Percentiles rank a stretch among this genome's conserved stretches.
These are phyloP conservation scores for Simplicillium sp. DNA, from an alignment of 2,329 filamentous ascomycete genomes.

Conservation along the genomic window DNA sequence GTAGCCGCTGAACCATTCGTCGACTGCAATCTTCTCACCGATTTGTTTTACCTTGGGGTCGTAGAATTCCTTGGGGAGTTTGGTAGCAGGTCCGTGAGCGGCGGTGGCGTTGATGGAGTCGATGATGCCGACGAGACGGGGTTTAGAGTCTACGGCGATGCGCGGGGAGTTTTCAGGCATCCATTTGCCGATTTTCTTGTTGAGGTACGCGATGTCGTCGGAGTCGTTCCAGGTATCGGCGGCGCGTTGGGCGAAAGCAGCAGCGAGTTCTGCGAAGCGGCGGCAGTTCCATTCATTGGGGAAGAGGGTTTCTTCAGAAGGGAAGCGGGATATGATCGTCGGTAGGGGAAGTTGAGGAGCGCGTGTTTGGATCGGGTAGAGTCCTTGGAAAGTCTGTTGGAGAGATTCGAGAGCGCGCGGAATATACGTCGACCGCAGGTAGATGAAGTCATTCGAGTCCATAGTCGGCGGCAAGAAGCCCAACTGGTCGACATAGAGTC, in stretches of 20 bases:
- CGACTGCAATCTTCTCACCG: constrained; percentile 66
- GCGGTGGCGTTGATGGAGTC: constrained; percentile 86
- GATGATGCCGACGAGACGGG: constrained; percentile 82
- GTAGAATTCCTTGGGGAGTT: constrained; percentile 79
- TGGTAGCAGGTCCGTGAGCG: constrained; percentile 67
- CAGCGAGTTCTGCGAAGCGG: constrained; percentile 59
- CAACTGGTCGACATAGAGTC: constrained; percentile 67
- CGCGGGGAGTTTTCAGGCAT: constrained; percentile 63
- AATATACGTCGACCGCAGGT: constrained; percentile 65
- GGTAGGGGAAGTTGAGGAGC: constrained; percentile 43
- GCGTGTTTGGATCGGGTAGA: constrained; percentile 53
- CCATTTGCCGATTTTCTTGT: constrained; percentile 68
- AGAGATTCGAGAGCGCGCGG: constrained; percentile 69
- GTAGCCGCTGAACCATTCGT: constrained; percentile 92
- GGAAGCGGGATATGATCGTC: constrained; percentile 55
- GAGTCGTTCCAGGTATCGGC: constrained; percentile 66
- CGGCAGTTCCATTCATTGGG: constrained; percentile 69
- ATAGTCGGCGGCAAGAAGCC: constrained; percentile 57
- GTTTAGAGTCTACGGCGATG: constrained; percentile 76
- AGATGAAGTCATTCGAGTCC: constrained; percentile 46
- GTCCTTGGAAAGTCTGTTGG: constrained; percentile 64
- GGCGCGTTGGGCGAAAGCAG: constrained; percentile 62
- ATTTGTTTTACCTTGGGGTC: constrained; percentile 61
- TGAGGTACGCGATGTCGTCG: constrained; percentile 76
- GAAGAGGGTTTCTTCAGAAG: constrained; percentile 67